Evolutionary conservation across 1,284 basidiomycete species (phyloP), one percentile per base, ranked within the genome.

Genomic region (Neotropicomus parvogracilis): DNA sequence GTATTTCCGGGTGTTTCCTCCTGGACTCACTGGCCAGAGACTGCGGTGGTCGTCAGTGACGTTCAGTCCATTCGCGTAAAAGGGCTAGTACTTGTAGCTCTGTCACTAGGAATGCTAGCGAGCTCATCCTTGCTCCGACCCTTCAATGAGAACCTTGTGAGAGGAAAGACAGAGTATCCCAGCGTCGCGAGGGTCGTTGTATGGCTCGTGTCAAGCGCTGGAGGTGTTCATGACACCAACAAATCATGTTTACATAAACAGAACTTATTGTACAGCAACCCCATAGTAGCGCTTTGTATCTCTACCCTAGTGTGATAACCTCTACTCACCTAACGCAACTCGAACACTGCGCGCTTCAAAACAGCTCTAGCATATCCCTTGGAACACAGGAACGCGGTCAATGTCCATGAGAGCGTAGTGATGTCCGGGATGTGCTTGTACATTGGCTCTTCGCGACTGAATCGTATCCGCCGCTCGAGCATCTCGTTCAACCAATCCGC

Each of bases 1-100:
- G 83, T 54, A 92, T 85, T 62, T 92, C 88, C 13, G 88, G 83
- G 63, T 93, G 82, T 57, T 88, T 85, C 53, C 90, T 72, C 53
- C 85, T 79, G 24, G 88, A 88, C 70, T 93, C 90, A 53, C 83
- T 86, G 3, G 87, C 79, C 52, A 93, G 70, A 33, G 85, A 82
- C 79, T 91, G 59, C 10, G 13, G 40, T 26, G 20, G 12, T 38
- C 24, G 12, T 62, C 8, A 54, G 44, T 26, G n/a, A 40, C n/a
- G 19, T 13, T 39, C 26, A 16, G 34, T 24, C 13, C 34, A 32
- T 12, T 4, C 29, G 17, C 14, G 27, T 43, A 19, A 39, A 17
- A 16, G 16, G 20, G 27, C 24, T 48, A 24, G 24, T 24, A 77
- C 77, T 73, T 80, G 78, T 28, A 79, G 66, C 55, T 80, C 77